phyloP scores from a whole-genome alignment of 108 stramenopile genomes.

The Nitzschia sp. region DNA sequence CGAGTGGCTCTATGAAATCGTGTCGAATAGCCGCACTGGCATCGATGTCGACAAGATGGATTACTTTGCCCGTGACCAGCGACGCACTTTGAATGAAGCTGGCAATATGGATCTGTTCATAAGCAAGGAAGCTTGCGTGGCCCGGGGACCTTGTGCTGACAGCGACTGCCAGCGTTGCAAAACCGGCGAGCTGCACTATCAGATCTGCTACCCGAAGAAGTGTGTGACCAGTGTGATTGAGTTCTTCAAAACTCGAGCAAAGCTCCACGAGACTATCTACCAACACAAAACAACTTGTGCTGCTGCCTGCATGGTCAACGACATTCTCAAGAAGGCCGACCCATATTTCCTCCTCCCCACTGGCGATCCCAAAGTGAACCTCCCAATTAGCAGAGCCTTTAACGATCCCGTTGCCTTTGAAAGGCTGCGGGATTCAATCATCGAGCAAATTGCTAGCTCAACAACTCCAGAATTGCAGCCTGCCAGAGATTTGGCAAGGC shows the following conservation, averaged over 20 bases:
- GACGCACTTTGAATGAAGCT: conserved; percentile 35
- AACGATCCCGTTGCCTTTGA: conserved; percentile 46
- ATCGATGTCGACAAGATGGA: conserved; percentile 96
- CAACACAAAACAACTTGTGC: conserved; percentile 80
- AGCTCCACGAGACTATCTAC: conserved; percentile 81
- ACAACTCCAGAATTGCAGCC: conserved; percentile 43
- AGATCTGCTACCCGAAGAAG: conserved; percentile 91
- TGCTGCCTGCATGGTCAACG: conserved; percentile 72
- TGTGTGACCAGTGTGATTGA: conserved; percentile 51
- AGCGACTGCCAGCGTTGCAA: conserved; percentile 37
- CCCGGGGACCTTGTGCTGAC: conserved; percentile 56
- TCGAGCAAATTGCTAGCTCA: conserved; percentile 55
- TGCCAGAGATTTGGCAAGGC: conserved; percentile 54
- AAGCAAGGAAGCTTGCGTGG: conserved; percentile 73
- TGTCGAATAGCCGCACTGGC: conserved; percentile 86
- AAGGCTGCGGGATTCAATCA: conserved; percentile 57
- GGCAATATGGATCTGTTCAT: conserved; percentile 55
- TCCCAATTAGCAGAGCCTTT: conserved; percentile 74
- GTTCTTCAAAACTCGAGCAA: conserved; percentile 77
- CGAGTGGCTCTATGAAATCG: conserved; percentile 93
- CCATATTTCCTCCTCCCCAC: conserved; percentile 50
- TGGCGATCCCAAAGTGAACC: conserved; percentile 10
- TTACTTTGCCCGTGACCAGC: conserved; percentile 87
- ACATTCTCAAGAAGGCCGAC: conserved; percentile 78
- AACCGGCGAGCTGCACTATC: conserved; percentile 48